Evolutionary conservation across 306 rosid genomes (phyloP), one percentile per base, ranked within the genome.

Genomic region (Cyclanthera cordifolia): DNA sequence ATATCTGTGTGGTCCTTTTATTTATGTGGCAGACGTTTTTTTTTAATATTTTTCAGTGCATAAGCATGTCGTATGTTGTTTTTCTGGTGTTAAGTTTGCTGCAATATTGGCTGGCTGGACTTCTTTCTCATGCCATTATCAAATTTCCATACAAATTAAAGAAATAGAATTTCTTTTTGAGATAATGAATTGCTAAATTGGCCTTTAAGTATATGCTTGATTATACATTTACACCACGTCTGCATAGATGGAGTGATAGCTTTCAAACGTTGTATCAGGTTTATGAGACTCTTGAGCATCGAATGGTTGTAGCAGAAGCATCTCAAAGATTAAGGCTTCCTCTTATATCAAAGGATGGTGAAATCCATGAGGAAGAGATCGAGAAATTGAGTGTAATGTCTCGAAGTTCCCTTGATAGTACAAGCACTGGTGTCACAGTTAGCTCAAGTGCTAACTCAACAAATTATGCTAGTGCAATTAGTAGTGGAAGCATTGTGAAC

Each of bases 291-390:
- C 75, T 93, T 66, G 96, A 93, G 80, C 96, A 90, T 74, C 84
- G 85, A 75, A 86, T 90, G 95, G 81, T 82, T 69, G 78, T 86
- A 39, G 95, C 95, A 34, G 96, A 93, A 83, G 95, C 99, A 21
- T 89, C 94, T 77, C 99, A 93, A 71, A 82, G 88, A 81, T 82
- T 86, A 79, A 90, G 95, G 75, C 83, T 93, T 64, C 99, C 96
- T 78, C 87, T 90, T 58, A 81, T 90, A 56, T 85, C 99, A 56
- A 93, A 90, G 83, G 99, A 90, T 70, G 99, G 95, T 56, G 95
- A 90, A 80, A 75, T 90, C 73, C 88, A 80, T 1, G 90, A 85
- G 77, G 96, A 93, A 37, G 96, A 90, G 55, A 93, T 93, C 72
- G 96, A 93, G 78, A 90, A 85, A 61, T 71, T 90, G 78, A 93